Percentiles rank a stretch among this genome's conserved stretches.
Conservation (phyloP, 2,329 filamentous ascomycete species). For the Pseudogymnoascus sp. region DNA sequence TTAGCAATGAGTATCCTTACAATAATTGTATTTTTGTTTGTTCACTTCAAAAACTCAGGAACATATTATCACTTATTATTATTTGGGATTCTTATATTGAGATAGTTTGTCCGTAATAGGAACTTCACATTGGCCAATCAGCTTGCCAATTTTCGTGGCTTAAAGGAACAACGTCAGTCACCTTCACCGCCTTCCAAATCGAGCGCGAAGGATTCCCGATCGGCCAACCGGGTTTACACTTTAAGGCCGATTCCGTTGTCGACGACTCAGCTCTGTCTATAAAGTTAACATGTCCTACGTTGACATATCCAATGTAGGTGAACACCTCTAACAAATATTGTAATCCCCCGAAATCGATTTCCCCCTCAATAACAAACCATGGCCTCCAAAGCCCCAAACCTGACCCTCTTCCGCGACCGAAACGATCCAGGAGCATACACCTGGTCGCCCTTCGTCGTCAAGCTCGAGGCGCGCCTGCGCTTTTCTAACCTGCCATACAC, state of each 20-base stretch:
- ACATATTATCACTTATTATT: not conserved
- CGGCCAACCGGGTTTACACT: constrained; percentile 3
- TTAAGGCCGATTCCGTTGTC: not conserved
- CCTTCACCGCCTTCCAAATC: not conserved
- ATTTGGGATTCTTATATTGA: not conserved
- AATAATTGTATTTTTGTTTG: not conserved
- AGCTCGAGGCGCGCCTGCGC: constrained; percentile 55
- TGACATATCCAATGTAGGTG: not conserved
- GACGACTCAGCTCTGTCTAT: not conserved
- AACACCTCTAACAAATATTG: not conserved
- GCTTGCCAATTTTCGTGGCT: not conserved
- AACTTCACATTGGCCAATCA: not conserved
- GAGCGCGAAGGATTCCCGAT: not conserved
- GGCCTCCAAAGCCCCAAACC: not conserved
- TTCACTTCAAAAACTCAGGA: not conserved
- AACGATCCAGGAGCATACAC: not conserved
- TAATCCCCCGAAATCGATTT: not conserved
- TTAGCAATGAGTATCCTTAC: not conserved
- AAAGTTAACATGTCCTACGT: not conserved
- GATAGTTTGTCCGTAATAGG: not conserved
- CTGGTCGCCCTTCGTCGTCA: constrained; percentile 58
- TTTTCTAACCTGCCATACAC: constrained; percentile 43
- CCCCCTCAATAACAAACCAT: not conserved
- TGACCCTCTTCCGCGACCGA: constrained; percentile 1
- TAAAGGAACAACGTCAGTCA: not conserved